These are phyloP conservation scores for Aspergillus oerlinghausenensis DNA, from an alignment of 2,329 filamentous ascomycete species.

Conservation along the genomic window DNA sequence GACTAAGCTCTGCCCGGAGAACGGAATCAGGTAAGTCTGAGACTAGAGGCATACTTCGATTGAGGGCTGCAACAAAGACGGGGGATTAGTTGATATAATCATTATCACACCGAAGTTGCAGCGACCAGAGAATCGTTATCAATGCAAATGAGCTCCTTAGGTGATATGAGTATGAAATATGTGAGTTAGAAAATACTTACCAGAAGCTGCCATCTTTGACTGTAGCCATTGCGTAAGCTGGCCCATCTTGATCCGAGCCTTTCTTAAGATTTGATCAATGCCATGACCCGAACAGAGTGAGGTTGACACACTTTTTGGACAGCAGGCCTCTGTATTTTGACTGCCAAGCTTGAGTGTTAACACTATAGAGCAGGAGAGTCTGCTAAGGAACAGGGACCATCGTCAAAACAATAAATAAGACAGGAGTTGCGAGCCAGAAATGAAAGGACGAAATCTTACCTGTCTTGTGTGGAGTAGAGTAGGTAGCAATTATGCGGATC, in stretches of 20 bases:
- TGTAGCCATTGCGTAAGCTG: slow-evolving; percentile 1
- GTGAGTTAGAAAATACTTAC: slow-evolving; percentile 3
- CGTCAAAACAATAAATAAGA: not conserved
- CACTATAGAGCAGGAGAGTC: not conserved
- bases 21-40: slow-evolving; percentile 30
- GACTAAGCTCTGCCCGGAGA: slow-evolving; percentile 30
- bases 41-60: slow-evolving; percentile 19
- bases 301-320: not conserved
- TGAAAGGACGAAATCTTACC: not conserved
- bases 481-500: not conserved
- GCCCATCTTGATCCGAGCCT: slow-evolving; percentile 6
- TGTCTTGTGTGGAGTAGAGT: not conserved
- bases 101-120: not conserved
- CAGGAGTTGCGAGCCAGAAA: not conserved
- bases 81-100: not conserved
- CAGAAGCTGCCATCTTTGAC: slow-evolving; percentile 1
- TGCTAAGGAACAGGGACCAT: not conserved
- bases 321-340: not conserved
- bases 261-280: slow-evolving; percentile 1
- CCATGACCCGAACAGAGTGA: slow-evolving; percentile 9
- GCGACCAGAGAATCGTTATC: not conserved
- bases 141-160: not conserved
- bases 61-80: slow-evolving; percentile 12
- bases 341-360: not conserved
- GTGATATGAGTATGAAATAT: not conserved